Evolutionary conservation across 768 basidiomycete genomes (phyloP).

Genomic region (Hericium erinaceus): DNA sequence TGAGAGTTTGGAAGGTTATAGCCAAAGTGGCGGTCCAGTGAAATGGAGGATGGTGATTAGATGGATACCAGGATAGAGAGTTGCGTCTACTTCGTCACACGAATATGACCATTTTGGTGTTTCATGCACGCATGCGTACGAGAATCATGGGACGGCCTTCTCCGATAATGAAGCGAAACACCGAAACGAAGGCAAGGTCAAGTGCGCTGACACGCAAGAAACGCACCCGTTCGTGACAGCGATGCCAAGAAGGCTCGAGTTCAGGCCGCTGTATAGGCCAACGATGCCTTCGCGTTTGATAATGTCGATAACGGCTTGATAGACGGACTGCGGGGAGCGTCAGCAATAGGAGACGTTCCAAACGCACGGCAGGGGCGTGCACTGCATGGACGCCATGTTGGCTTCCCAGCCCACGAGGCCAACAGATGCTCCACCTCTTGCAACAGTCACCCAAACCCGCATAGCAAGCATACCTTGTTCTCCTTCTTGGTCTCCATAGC

Average conservation of each 20-base stretch:
- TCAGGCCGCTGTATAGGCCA: constrained; percentile 83
- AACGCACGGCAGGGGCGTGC: no score
- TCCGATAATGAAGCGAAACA: not conserved
- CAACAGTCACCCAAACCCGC: no score
- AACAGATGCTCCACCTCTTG: not conserved
- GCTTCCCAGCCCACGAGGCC: not conserved
- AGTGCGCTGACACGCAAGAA: not conserved
- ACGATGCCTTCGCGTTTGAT: constrained; percentile 76
- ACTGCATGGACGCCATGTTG: not conserved
- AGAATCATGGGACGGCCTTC: no score
- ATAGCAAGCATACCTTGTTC: constrained; percentile 44
- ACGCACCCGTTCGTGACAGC: constrained; percentile 85
- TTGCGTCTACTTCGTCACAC: no score
- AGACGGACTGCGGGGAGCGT: constrained; percentile 38
- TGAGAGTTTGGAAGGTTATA: no score
- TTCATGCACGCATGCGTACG: no score
- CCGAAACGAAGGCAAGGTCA: not conserved
- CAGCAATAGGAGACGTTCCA: not conserved
- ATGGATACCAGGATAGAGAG: no score
- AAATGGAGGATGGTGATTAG: no score
- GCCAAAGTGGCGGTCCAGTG: no score
- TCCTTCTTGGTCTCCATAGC: constrained; percentile 82
- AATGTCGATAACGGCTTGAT: constrained; percentile 62
- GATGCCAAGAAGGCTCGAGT: constrained; percentile 80
- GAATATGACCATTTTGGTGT: no score